Evolutionary conservation across 331 rosid species (phyloP), one percentile per base, ranked within the genome.

Genomic region (Rosa hybrid): DNA sequence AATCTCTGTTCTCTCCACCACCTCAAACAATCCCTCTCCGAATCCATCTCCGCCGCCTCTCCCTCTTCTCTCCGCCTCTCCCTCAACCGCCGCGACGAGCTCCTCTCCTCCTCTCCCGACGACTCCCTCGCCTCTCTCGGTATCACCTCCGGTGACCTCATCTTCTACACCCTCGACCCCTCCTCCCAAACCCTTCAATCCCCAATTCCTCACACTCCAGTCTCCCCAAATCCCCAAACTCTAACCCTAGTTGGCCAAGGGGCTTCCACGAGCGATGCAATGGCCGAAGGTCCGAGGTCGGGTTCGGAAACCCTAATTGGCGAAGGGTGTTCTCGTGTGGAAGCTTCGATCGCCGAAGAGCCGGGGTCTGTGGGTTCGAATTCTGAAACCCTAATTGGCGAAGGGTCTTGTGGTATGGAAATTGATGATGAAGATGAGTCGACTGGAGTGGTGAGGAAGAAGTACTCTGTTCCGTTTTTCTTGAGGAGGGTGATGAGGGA

Each of bases 31-130:
- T 76, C 80, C 49, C 46, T 95, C 20, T 76, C 92, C 68, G 84
- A 49, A 21, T 60, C 84, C 21, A 83, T 88, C 54, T 60, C 86
- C 0, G 68, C 84, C 68, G 72, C 84, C 5, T 57, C 90, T 0
- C 82, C 94, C 41, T 82, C 90, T 76, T 81, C 86, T 38, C 85
- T 88, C 16, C 90, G 84, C 76, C 91, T 95, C 56, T 95, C 97
- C 34, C 92, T 95, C 82, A 93, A 96, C 76, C 74, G 90, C 64
- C 86, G 78, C 69, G 91, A 93, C 84, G 97, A 91, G 85, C 90
- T 95, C 69, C 72, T 8, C 45, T 68, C 87, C 8, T 70, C 94
- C 18, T 83, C 92, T 25, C 86, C 84, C 0, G 20, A 79, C 48
- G 88, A 82, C 1, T 57, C 91, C 17, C 87, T 96, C 46, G 82